Evolutionary conservation across 2,329 filamentous ascomycete genomes (phyloP), one percentile per base, ranked within the genome.

Genomic region (Ophiosphaerella herpotricha): DNA sequence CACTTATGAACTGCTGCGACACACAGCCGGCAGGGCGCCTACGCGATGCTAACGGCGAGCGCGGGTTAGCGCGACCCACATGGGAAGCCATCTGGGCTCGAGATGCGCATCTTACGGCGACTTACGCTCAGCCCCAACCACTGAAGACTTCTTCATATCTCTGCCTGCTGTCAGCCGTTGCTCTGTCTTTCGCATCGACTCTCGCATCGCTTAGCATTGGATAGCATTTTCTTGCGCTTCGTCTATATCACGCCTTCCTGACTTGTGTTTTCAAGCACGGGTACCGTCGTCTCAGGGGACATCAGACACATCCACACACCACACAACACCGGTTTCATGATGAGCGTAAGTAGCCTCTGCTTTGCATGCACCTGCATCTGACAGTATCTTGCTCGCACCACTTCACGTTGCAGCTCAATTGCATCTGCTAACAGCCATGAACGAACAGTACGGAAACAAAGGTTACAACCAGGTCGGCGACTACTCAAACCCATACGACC

Each of bases 401-500:
- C 44, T 50, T 42, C 44, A 46, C 49, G 48, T 52, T 34, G 44
- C 44, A 40, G 34, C 39, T 48, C 49, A 29, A 38, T 39, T 43
- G 32, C 42, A 31, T 26, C 32, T 45, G 43, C 62, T 65, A 50
- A 65, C 54, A 39, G 57, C 43, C 23, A 46, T 61, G 50, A 58
- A 62, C 57, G 54, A 72, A 53, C 71, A 75, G 70, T 75, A 75
- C 73, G 72, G 68, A 47, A 71, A 73, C 60, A 61, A 60, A 48
- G 72, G 71, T 55, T 74, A 75, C 65, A 64, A 68, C 61, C 69
- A 74, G 56, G 68, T 72, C 51, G 73, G 72, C 55, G 71, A 72
- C 50, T 71, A 73, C 61, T 72, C 69, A 58, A 64, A 79, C 61
- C 73, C 72, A 38, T 77, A 77, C 60, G 73, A 72, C 57, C 68